Conservation (phyloP, 2,329 filamentous ascomycete genomes). For the Claviceps monticola region DNA sequence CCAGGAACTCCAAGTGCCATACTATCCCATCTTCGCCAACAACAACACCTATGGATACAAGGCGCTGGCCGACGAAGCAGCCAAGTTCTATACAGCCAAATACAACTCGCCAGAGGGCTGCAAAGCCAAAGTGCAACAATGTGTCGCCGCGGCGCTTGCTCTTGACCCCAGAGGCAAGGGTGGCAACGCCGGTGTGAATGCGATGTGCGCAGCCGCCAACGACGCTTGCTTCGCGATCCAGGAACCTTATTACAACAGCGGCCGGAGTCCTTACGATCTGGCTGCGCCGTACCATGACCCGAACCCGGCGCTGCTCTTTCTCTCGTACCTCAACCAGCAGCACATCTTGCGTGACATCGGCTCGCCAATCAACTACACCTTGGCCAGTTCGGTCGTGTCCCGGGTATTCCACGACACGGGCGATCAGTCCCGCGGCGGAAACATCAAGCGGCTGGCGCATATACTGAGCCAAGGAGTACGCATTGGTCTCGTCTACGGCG, state of each 20-base stretch:
- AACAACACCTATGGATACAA: constrained; percentile 54
- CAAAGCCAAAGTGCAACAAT: constrained; percentile 35
- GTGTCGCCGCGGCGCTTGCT: constrained; percentile 27
- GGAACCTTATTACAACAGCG: constrained; percentile 39
- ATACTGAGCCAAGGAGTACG: constrained; percentile 50
- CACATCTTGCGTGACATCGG: constrained; percentile 45
- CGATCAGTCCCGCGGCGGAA: constrained; percentile 50
- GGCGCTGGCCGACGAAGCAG: constrained; percentile 37
- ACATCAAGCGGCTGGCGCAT: constrained; percentile 43
- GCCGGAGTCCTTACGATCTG: constrained; percentile 47
- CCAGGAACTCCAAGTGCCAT: constrained; percentile 43
- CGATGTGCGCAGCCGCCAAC: constrained; percentile 39
- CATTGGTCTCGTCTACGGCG: constrained; percentile 58
- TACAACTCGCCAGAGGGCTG: constrained; percentile 31
- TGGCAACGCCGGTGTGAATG: constrained; percentile 21
- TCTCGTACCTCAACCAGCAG: constrained; percentile 50
- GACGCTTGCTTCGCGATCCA: constrained; percentile 34
- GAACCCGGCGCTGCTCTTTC: constrained; percentile 47
- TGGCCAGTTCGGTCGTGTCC: constrained; percentile 31
- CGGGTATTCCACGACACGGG: constrained; percentile 34
- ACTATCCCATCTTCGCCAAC: constrained; percentile 41
- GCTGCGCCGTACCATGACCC: constrained; percentile 41
- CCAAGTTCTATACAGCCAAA: constrained; percentile 29
- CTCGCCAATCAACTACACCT: constrained; percentile 45
- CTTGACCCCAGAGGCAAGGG: constrained; percentile 29